Percentiles rank a stretch among this genome's conserved stretches.
phyloP scores from a whole-genome alignment of 306 rosid genomes.

The Gillenia trifoliata region DNA sequence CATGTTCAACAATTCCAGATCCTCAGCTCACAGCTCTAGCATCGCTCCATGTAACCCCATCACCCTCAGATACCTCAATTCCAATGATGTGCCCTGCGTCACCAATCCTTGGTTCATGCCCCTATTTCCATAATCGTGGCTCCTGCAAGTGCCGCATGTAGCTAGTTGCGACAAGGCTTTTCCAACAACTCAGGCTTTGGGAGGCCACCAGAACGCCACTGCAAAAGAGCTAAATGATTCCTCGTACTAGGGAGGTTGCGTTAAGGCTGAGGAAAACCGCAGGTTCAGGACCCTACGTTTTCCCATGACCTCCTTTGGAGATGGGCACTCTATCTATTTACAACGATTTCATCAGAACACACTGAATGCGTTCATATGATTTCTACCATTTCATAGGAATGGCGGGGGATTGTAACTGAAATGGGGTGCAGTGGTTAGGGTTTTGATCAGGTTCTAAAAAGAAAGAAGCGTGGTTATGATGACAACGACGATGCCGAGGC shows the following conservation, averaged over 20 bases:
- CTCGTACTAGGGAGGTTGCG: not conserved
- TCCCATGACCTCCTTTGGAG: not conserved
- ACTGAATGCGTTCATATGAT: not conserved
- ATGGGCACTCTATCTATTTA: not conserved
- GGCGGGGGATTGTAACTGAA: not conserved
- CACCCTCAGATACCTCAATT: not conserved
- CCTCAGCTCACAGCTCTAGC: not conserved
- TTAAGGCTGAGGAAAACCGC: not conserved
- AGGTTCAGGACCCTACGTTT: not conserved
- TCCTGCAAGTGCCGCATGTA: slow-evolving; percentile 7
- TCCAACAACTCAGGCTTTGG: slow-evolving; percentile 17
- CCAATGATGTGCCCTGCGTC: not conserved
- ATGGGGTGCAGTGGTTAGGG: not conserved
- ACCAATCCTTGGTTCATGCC: not conserved
- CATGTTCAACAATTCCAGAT: not conserved
- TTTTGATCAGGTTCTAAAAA: not conserved
- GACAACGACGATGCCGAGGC: not conserved
- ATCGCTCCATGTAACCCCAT: not conserved
- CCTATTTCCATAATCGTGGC: not conserved
- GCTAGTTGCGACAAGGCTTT: slow-evolving; percentile 16
- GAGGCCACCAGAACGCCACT: slow-evolving; percentile 43
- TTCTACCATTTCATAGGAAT: not conserved
- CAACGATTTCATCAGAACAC: not conserved
- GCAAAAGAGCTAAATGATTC: not conserved
- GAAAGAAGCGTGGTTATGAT: no score